Evolutionary conservation across 2,329 filamentous ascomycete species (phyloP), one percentile per base, ranked within the genome.

Genomic region (Rhynchosporium agropyri): DNA sequence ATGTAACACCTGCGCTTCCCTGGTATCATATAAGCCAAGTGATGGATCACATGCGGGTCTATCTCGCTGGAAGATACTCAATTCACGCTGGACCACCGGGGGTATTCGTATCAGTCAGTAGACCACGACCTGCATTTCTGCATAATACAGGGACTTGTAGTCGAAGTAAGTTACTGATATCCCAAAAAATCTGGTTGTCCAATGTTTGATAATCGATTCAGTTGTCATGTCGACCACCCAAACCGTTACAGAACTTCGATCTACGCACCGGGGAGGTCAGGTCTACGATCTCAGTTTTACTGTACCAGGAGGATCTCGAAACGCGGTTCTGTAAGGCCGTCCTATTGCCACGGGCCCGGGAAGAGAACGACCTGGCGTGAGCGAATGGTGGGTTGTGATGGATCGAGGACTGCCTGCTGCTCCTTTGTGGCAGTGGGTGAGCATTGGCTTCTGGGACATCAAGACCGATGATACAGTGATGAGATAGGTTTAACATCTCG

Each of bases 381-480:
- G 12, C 10, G 40, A 43, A 12, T 43, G 3, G 40, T n/a, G 40
- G 40, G 15, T 43, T 43, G 10, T 43, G 6, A 8, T 43, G 6
- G 40, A 43, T 43, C 6, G 40, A 4, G 40, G 40, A 43, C 10
- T 3, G 12, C 40, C 40, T 13, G 13, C 40, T 9, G 4, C 15
- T 9, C 10, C 40, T 6, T n/a, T n/a, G 40, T 43, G 40, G 40
- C 40, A 43, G 15, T 43, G 40, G 40, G 40, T 43, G 26, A 29
- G 46, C 26, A 29, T 49, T 10, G 46, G 46, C 2, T 49, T 49
- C 46, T 49, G 26, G 46, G 46, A 49, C n/a, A 46, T 46, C 20
- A n/a, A 9, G 4, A 46, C 15, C 8, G 45, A 26, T 36, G 33
- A 36, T 36, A 36, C 33, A 36, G 33, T 36, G 33, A 36, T 36